Percentiles rank a stretch among this genome's conserved stretches.
Evolutionary conservation across 169 alveolate genomes (phyloP).

Genomic region (Babesia sp.): DNA sequence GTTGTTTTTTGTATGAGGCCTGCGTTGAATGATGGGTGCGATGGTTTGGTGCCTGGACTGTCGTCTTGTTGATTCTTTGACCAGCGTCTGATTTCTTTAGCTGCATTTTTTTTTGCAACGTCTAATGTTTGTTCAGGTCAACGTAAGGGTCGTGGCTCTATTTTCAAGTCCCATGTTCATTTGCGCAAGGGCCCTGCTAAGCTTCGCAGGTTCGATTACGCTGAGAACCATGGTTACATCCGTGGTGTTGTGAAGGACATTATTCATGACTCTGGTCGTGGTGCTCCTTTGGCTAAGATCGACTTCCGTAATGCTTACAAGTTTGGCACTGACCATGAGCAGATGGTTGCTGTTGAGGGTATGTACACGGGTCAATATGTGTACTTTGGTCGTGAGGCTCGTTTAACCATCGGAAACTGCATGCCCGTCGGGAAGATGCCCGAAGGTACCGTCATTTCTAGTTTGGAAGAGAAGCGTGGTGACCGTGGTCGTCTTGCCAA

Average conservation of each 20-base stretch:
- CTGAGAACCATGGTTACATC: conserved; percentile 91
- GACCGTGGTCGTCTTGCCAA: conserved; percentile 98
- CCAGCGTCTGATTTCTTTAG: not conserved
- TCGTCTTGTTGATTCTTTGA: not conserved
- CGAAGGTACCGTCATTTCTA: conserved; percentile 97
- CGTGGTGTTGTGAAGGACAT: conserved; percentile 97
- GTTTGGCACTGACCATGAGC: conserved; percentile 92
- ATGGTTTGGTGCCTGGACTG: not conserved
- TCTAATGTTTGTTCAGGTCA: conserved; percentile 84
- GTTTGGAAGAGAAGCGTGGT: conserved; percentile 95
- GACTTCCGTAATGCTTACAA: conserved; percentile 96
- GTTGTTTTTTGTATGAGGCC: not conserved
- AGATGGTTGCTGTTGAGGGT: conserved; percentile 98
- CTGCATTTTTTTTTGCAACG: not conserved
- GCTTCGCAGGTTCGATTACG: conserved; percentile 93
- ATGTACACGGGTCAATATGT: conserved; percentile 97
- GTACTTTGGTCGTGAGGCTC: conserved; percentile 96
- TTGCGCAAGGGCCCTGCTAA: conserved; percentile 95
- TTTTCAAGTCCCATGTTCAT: conserved; percentile 92
- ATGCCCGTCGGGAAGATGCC: conserved; percentile 96
- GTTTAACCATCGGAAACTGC: conserved; percentile 95
- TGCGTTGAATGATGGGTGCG: not conserved
- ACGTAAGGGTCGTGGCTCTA: conserved; percentile 96
- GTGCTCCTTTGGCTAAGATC: conserved; percentile 97
- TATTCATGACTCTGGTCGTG: conserved; percentile 99